These are phyloP conservation scores for Stylosanthes scabra DNA, from an alignment of 331 rosid genomes.

Conservation along the genomic window DNA sequence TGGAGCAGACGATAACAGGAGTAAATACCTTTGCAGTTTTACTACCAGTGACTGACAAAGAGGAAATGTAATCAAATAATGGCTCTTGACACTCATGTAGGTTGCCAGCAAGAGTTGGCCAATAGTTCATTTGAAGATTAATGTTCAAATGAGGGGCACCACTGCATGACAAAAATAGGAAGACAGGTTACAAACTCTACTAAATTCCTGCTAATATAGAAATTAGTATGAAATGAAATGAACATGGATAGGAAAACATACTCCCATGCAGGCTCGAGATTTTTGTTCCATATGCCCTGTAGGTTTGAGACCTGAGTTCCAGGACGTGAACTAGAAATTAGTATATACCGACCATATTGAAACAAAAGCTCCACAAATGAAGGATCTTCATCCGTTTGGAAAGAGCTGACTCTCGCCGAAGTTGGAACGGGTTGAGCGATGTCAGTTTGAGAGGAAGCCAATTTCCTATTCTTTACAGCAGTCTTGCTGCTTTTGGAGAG, in stretches of 20 bases:
- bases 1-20: too few species aligned
- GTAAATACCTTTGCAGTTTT: conserved; percentile 66
- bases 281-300: conserved; percentile 96
- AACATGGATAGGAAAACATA: conserved; percentile 51
- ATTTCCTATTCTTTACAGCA: conserved; percentile 6
- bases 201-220: background rate
- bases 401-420: conserved; percentile 84
- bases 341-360: conserved; percentile 93
- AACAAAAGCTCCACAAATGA: conserved; percentile 89
- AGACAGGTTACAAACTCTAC: background rate
- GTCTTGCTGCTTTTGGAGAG: conserved; percentile 75
- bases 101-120: conserved; percentile 93
- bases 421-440: conserved; percentile 56
- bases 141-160: conserved; percentile 91
- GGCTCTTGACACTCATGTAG: conserved; percentile 90
- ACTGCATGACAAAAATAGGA: conserved; percentile 47
- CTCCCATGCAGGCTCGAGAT: conserved; percentile 92
- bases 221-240: background rate
- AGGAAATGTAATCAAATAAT: conserved; percentile 59
- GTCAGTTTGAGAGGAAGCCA: too few species aligned
- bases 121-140: conserved; percentile 84
- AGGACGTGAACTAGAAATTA: conserved; percentile 86
- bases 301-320: conserved; percentile 89
- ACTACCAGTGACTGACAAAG: conserved; percentile 63
- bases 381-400: conserved; percentile 90